A percentile compares a stretch with the other conserved stretches of the same genome.
These are phyloP conservation scores for Blastomyces parvus DNA, from an alignment of 2,329 filamentous ascomycete species.

Conservation along the genomic window DNA sequence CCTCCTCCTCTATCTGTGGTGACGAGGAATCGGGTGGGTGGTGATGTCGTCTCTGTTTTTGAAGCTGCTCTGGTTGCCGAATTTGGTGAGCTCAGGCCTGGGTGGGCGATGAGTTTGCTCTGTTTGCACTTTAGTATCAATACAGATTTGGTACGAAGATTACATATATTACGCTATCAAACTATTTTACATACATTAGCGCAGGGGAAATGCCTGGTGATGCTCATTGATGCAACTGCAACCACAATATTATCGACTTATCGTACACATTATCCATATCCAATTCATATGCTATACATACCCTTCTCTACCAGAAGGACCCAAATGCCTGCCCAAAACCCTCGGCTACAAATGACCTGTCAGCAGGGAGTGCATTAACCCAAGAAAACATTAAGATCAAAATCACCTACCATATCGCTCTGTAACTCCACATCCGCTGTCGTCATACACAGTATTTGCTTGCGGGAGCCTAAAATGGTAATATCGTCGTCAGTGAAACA, in stretches of 20 bases:
- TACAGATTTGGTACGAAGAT: background rate
- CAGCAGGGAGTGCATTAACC: background rate
- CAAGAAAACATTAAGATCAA: background rate
- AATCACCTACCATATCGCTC: constrained; percentile 23
- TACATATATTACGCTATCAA: background rate
- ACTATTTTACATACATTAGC: too few species aligned
- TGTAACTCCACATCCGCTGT: constrained; percentile 30
- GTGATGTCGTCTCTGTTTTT: constrained; percentile 5
- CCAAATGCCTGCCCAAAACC: constrained; percentile 18
- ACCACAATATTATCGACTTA: background rate
- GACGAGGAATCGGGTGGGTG: background rate
- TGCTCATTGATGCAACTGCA: too few species aligned
- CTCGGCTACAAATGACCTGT: constrained; percentile 15
- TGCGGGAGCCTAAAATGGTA: constrained; percentile 29
- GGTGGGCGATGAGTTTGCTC: constrained; percentile 31
- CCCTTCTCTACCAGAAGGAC: background rate
- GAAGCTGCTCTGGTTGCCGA: constrained; percentile 25
- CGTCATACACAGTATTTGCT: constrained; percentile 31
- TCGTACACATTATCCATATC: background rate
- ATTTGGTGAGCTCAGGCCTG: constrained; percentile 25
- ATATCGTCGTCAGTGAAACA: constrained; percentile 3
- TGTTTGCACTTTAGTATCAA: constrained; percentile 25
- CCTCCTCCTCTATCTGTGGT: constrained; percentile 1
- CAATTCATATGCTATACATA: background rate
- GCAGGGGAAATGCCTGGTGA: background rate